These are phyloP conservation scores for Rosa rugosa DNA, from an alignment of 306 rosid species.

Conservation along the genomic window DNA sequence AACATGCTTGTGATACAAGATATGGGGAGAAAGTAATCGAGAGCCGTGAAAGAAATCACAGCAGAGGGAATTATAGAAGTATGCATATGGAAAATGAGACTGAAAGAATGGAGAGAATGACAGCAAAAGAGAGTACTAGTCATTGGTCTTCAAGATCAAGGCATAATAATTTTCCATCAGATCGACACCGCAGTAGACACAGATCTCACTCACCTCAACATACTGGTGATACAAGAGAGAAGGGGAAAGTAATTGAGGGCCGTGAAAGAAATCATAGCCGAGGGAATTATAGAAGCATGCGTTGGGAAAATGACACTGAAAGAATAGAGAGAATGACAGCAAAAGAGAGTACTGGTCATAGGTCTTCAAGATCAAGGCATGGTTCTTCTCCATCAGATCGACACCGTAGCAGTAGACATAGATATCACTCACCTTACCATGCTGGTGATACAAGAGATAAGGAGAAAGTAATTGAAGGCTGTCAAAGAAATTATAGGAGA, in stretches of 20 bases:
- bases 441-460: background rate
- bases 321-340: constrained; percentile 47
- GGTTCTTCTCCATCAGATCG: constrained; percentile 34
- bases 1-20: constrained; percentile 5
- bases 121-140: background rate
- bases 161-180: constrained; percentile 34
- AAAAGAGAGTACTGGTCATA: constrained; percentile 38
- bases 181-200: constrained; percentile 13
- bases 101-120: background rate
- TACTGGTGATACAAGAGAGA: background rate
- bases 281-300: constrained; percentile 6
- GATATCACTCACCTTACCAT: constrained; percentile 27
- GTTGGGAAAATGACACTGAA: constrained; percentile 37
- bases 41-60: background rate
- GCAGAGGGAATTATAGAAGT: constrained; percentile 7
- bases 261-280: background rate
- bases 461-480: constrained; percentile 5
- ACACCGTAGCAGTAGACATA: constrained; percentile 15
- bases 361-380: constrained; percentile 59
- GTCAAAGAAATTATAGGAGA: constrained; percentile 6
- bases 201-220: constrained; percentile 24
- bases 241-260: background rate
- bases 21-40: constrained; percentile 3
- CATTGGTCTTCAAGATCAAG: constrained; percentile 48
- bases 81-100: constrained; percentile 39